A percentile compares a stretch with the other conserved stretches of the same genome.
phyloP scores from a whole-genome alignment of 2,329 filamentous ascomycete genomes.

The Mycosphaerella sp. region DNA sequence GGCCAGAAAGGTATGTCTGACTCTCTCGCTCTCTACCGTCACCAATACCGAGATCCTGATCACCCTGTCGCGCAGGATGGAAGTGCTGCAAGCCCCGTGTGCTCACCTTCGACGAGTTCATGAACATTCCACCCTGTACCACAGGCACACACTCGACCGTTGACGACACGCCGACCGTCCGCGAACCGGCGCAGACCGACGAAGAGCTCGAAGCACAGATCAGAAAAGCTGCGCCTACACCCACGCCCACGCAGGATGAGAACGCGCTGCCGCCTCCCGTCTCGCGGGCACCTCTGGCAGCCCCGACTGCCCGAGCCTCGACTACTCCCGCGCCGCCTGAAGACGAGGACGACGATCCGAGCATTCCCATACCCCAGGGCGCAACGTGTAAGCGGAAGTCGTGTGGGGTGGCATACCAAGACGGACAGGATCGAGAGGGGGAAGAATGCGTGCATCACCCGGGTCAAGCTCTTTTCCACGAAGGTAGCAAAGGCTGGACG shows the following conservation, averaged over 20 bases:
- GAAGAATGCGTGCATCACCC: slow-evolving; percentile 87
- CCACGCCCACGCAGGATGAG: slow-evolving; percentile 25
- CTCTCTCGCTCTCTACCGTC: slow-evolving; percentile 1
- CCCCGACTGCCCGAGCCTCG: slow-evolving; percentile 30
- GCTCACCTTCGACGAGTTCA: slow-evolving; percentile 97
- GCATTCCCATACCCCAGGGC: slow-evolving; percentile 64
- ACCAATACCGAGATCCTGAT: not conserved
- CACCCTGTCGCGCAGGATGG: slow-evolving; percentile 60
- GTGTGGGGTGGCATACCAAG: slow-evolving; percentile 63
- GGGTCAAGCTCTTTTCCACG: slow-evolving; percentile 87
- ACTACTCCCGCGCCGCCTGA: slow-evolving; percentile 55
- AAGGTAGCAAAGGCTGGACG: slow-evolving; percentile 95
- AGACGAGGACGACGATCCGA: slow-evolving; percentile 82
- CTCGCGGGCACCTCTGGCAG: slow-evolving; percentile 25
- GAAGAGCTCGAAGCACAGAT: slow-evolving; percentile 33
- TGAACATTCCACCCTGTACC: slow-evolving; percentile 85
- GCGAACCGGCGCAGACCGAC: slow-evolving; percentile 21
- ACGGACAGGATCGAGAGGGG: slow-evolving; percentile 53
- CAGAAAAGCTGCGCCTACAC: slow-evolving; percentile 12
- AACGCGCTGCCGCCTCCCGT: slow-evolving; percentile 24
- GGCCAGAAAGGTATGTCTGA: slow-evolving; percentile 79
- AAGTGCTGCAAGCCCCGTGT: slow-evolving; percentile 98
- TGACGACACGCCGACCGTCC: slow-evolving; percentile 55
- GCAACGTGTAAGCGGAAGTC: slow-evolving; percentile 70
- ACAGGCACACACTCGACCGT: slow-evolving; percentile 86